A percentile compares a stretch with the other conserved stretches of the same genome.
phyloP scores from a whole-genome alignment of 768 basidiomycete species.

The Pholiota conissans region DNA sequence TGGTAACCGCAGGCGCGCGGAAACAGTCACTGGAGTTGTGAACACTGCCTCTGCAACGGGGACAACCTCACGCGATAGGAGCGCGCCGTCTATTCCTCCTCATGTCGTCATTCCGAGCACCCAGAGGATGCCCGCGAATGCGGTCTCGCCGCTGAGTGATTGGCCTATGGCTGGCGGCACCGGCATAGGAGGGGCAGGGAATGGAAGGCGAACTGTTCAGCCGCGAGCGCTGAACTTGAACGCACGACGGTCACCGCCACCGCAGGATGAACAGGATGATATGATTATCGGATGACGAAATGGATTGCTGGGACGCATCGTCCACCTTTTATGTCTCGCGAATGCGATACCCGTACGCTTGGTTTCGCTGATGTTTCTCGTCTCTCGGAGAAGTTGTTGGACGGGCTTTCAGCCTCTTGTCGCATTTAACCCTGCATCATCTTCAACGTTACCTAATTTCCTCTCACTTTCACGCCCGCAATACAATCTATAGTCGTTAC shows the following conservation, averaged over 20 bases:
- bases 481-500: too few species aligned
- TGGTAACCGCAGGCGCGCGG: slow-evolving; percentile 1
- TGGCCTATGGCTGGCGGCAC: neutral
- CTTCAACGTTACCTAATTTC: neutral
- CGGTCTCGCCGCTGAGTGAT: neutral
- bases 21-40: slow-evolving; percentile 3
- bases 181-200: neutral
- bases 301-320: neutral
- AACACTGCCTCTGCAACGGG: neutral
- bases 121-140: neutral
- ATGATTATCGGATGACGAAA: slow-evolving; percentile 1
- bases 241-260: neutral
- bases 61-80: neutral
- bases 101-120: neutral
- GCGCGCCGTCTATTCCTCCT: neutral
- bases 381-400: too few species aligned
- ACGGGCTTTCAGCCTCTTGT: neutral
- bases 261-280: slow-evolving; percentile 3
- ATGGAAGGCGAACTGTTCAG: neutral
- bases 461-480: neutral
- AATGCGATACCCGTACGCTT: too few species aligned
- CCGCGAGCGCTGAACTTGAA: neutral
- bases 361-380: too few species aligned
- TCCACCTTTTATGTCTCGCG: neutral
- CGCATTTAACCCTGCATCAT: neutral